Base-by-base conservation (phyloP, 163 green algal species). In the Chloroidium sp. region DNA sequence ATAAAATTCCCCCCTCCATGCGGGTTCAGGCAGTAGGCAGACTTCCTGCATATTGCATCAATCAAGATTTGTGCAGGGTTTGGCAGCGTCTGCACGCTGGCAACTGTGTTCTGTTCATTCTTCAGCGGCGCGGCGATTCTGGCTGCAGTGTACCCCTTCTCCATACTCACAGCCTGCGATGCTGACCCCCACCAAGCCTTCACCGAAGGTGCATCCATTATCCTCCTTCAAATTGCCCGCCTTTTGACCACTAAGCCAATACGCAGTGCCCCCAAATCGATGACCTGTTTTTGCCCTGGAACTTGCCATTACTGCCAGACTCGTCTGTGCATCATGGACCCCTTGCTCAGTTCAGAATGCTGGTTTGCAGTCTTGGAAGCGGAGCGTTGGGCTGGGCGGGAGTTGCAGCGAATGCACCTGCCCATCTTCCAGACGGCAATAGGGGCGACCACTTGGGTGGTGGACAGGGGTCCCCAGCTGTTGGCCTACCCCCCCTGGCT, bases 91-190 rank as follows among this genome's bases (percentile, higher is more conserved):
- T 84, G 77, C 67, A 80, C 80, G 4, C 68, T 87, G 2, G 85
- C 86, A 6, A 90, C 89, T 76, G 80, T 92, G 10, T 76, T 87
- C 3, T 84, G 85, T 58, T 80, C 91, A 0, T 94, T 93, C 78
- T 92, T 93, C 78, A 75, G 76, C 3, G 89, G 91, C 1, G 88
- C 88, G 2, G 90, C 91, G 2, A 61, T 93, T 4, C 85, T 90
- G 62, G 88, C 86, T 2, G 78, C 94, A 59, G 76, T 92, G 10
- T 95, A 94, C 78, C 90, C 91, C 0, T 76, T 92, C 1, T 93
- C 91, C 79, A 89, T 95, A n/a, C 86, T 96, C 62, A 84, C 92
- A n/a, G 91, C 92, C 60, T 86, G 60, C 78, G 80, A 84, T 6
- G 8, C 8, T 10, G 64, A 72, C 64, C 64, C 64, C 6, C 6